A percentile compares a stretch with the other conserved stretches of the same genome.
Conservation (phyloP, 768 basidiomycete genomes). For the Mycena filopes region DNA sequence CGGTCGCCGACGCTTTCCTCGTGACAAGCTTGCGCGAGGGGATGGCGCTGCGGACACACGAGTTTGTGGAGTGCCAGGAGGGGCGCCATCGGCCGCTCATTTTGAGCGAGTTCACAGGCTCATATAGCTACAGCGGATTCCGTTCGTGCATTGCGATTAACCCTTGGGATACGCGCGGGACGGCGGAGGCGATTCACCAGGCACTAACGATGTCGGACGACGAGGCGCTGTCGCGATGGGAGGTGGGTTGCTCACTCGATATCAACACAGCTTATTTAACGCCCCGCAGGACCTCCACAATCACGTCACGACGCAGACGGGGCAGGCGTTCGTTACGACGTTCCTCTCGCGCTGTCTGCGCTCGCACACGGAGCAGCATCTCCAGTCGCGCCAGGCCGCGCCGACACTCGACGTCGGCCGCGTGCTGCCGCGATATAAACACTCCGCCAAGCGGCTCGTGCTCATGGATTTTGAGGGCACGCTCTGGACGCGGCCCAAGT, state of each 20-base stretch:
- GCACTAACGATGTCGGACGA: slow-evolving; percentile 83
- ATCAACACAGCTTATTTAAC: not conserved
- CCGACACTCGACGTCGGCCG: slow-evolving; percentile 51
- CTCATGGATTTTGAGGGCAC: slow-evolving; percentile 85
- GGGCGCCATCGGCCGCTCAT: slow-evolving; percentile 75
- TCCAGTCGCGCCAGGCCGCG: slow-evolving; percentile 47
- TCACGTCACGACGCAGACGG: slow-evolving; percentile 88
- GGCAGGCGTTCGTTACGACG: slow-evolving; percentile 82
- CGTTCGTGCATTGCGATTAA: slow-evolving; percentile 88
- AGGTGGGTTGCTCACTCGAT: slow-evolving; percentile 52
- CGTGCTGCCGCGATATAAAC: slow-evolving; percentile 75
- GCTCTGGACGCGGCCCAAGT: slow-evolving; percentile 74
- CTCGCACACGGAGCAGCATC: slow-evolving; percentile 72
- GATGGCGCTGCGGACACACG: slow-evolving; percentile 86
- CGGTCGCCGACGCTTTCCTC: slow-evolving; percentile 86
- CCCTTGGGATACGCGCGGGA: slow-evolving; percentile 87
- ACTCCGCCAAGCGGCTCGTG: slow-evolving; percentile 71
- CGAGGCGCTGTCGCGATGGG: slow-evolving; percentile 81
- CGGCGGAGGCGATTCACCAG: slow-evolving; percentile 81
- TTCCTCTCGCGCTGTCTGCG: slow-evolving; percentile 83
- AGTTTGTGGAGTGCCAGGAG: slow-evolving; percentile 89
- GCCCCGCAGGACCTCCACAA: slow-evolving; percentile 72
- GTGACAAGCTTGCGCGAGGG: slow-evolving; percentile 88
- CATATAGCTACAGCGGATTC: slow-evolving; percentile 89
- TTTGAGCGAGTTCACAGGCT: slow-evolving; percentile 89